Percentiles rank a stretch among this genome's conserved stretches.
These are phyloP conservation scores for Picea abies DNA, from an alignment of 83 land plant species.

Conservation along the genomic window DNA sequence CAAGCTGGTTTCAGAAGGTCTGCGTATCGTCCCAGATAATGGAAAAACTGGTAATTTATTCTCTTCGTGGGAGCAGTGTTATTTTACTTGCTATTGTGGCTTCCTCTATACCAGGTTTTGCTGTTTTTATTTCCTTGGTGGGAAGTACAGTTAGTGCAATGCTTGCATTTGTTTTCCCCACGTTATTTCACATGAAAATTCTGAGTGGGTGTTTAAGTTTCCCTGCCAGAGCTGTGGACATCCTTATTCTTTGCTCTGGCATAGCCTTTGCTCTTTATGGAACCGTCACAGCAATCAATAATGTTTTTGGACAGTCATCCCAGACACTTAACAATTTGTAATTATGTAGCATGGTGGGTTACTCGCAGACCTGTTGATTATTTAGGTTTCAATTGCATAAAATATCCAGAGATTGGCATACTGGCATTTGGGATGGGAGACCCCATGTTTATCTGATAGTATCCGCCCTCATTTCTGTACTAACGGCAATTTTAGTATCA, in stretches of 20 bases:
- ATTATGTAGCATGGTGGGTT: too few relatives aligned
- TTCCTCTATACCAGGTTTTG: slow-evolving; percentile 70
- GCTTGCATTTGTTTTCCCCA: slow-evolving; percentile 78
- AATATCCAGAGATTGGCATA: too few relatives aligned
- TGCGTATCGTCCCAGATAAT: slow-evolving; percentile 8
- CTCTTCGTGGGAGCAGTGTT: slow-evolving; percentile 37
- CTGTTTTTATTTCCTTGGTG: slow-evolving; percentile 62
- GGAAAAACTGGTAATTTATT: slow-evolving; percentile 9
- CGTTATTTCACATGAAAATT: slow-evolving; percentile 53
- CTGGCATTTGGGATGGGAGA: too few relatives aligned
- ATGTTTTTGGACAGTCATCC: slow-evolving; percentile 8
- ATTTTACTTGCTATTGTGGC: slow-evolving; percentile 44
- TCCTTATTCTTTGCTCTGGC: slow-evolving; percentile 41
- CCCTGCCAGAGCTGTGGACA: slow-evolving; percentile 34
- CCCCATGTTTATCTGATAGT: too few relatives aligned
- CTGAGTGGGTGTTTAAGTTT: slow-evolving; percentile 18
- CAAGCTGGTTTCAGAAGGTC: neutral
- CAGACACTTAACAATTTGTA: too few relatives aligned
- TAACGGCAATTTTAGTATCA: too few relatives aligned
- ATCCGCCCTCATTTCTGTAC: too few relatives aligned
- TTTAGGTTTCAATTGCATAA: too few relatives aligned
- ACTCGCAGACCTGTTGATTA: too few relatives aligned
- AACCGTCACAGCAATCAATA: slow-evolving; percentile 34
- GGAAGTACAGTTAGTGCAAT: slow-evolving; percentile 83
- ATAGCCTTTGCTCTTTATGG: slow-evolving; percentile 66